Evolutionary conservation across 257 asterid genomes (phyloP).

Genomic region (Cynanchum wilfordii): DNA sequence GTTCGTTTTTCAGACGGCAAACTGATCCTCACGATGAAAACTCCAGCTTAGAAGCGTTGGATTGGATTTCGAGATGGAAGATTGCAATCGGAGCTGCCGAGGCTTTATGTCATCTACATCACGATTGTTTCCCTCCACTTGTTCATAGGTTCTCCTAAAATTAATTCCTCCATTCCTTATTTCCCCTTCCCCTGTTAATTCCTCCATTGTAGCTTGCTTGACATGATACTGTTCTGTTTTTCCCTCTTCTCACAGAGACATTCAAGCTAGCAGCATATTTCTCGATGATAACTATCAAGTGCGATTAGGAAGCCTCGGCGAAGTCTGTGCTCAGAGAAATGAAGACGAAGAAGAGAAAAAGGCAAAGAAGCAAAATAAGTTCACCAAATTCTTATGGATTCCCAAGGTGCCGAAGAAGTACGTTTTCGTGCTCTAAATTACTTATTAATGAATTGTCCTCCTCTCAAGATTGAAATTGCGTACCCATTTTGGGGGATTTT

Average conservation of each 20-base stretch:
- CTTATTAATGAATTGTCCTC: too few species aligned
- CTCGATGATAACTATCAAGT: slow-evolving; percentile 5
- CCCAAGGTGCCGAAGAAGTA: too few species aligned
- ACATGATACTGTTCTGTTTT: too few species aligned
- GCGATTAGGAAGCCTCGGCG: slow-evolving; percentile 7
- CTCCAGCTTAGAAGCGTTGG: not conserved
- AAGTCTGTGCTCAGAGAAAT: slow-evolving; percentile 1
- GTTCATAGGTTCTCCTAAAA: slow-evolving; percentile 13
- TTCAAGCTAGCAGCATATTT: slow-evolving; percentile 19
- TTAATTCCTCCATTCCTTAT: too few species aligned
- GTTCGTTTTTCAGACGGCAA: not conserved
- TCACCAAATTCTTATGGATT: too few species aligned
- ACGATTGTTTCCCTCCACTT: slow-evolving; percentile 14
- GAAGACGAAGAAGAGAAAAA: not conserved
- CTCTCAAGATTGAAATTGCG: too few species aligned
- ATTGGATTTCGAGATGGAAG: slow-evolving; percentile 12
- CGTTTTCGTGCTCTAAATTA: too few species aligned
- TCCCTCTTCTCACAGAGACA: not conserved
- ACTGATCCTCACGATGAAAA: not conserved
- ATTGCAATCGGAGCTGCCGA: slow-evolving; percentile 16
- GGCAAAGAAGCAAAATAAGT: too few species aligned
- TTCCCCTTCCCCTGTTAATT: too few species aligned
- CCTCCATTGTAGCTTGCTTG: too few species aligned
- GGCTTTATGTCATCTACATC: slow-evolving; percentile 9
- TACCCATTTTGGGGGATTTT: too few species aligned